phyloP scores from a whole-genome alignment of 768 basidiomycete genomes.

The Pholiota conissans region DNA sequence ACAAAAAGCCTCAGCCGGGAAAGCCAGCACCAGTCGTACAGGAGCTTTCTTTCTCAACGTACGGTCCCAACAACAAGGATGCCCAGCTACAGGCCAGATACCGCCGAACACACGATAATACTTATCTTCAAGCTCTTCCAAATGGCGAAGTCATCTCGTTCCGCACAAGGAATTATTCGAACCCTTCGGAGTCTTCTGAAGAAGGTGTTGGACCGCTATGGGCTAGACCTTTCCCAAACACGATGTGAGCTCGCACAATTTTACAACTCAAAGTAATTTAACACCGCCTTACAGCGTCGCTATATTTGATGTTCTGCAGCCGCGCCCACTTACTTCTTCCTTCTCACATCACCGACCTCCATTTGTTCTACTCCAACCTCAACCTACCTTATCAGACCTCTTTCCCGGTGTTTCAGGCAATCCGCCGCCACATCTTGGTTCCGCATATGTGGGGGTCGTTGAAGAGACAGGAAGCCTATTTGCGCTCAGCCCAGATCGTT shows the following conservation, averaged over 20 bases:
- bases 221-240: slow-evolving; percentile 58
- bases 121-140: slow-evolving; percentile 79
- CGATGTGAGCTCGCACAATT: slow-evolving; percentile 53
- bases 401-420: slow-evolving; percentile 46
- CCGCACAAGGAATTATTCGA: slow-evolving; percentile 25
- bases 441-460: slow-evolving; percentile 82
- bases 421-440: slow-evolving; percentile 47
- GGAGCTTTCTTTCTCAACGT: slow-evolving; percentile 86
- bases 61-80: slow-evolving; percentile 91
- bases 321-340: slow-evolving; percentile 19
- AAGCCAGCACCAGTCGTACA: slow-evolving; percentile 52
- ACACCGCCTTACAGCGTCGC: slow-evolving; percentile 62
- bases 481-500: slow-evolving; percentile 81
- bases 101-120: slow-evolving; percentile 72
- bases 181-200: slow-evolving; percentile 11
- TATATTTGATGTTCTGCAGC: slow-evolving; percentile 72
- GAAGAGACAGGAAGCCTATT: slow-evolving; percentile 73
- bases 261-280: too few species aligned
- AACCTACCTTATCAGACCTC: slow-evolving; percentile 71
- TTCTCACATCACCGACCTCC: slow-evolving; percentile 41
- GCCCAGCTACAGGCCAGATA: slow-evolving; percentile 71
- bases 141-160: slow-evolving; percentile 81
- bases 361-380: slow-evolving; percentile 87
- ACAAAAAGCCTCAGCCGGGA: slow-evolving; percentile 47
- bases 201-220: slow-evolving; percentile 44